Evolutionary conservation across 2,329 filamentous ascomycete species (phyloP).

Genomic region (Malbranchea zuffiana): DNA sequence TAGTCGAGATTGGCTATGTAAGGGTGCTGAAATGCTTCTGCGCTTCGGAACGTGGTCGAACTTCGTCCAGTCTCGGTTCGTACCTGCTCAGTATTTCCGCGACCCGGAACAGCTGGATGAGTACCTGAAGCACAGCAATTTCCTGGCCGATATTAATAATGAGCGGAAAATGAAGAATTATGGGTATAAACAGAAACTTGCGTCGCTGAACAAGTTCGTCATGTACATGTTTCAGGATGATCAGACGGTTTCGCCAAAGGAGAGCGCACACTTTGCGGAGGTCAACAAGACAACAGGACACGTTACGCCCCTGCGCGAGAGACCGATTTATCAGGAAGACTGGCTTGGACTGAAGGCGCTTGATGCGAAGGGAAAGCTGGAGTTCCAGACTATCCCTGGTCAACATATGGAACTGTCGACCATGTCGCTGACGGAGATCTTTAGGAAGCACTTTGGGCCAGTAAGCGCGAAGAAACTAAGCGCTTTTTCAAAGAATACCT

Average conservation of each 20-base stretch:
- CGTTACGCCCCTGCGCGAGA: conserved; percentile 55
- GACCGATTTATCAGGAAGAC: conserved; percentile 72
- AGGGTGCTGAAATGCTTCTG: conserved; percentile 65
- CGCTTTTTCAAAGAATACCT: background rate
- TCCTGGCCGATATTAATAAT: conserved; percentile 93
- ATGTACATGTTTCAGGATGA: conserved; percentile 89
- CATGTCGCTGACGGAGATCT: conserved; percentile 53
- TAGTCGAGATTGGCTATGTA: conserved; percentile 64
- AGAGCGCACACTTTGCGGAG: conserved; percentile 83
- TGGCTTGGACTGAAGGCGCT: conserved; percentile 78
- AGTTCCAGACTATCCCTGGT: conserved; percentile 62
- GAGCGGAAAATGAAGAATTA: conserved; percentile 65
- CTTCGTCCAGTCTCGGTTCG: conserved; percentile 66
- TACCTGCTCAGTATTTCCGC: conserved; percentile 93
- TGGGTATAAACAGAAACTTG: conserved; percentile 61
- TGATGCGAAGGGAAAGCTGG: conserved; percentile 66
- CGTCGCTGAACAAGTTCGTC: conserved; percentile 61
- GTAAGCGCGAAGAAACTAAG: conserved; percentile 5
- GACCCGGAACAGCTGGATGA: conserved; percentile 54
- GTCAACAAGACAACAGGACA: conserved; percentile 57
- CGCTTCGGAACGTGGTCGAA: conserved; percentile 67
- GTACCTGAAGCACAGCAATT: conserved; percentile 75
- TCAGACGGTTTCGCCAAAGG: conserved; percentile 74
- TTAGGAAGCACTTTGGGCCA: conserved; percentile 41
- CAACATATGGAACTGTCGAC: conserved; percentile 73